phyloP scores from a whole-genome alignment of 1,284 basidiomycete genomes.

The Irpex sp. region DNA sequence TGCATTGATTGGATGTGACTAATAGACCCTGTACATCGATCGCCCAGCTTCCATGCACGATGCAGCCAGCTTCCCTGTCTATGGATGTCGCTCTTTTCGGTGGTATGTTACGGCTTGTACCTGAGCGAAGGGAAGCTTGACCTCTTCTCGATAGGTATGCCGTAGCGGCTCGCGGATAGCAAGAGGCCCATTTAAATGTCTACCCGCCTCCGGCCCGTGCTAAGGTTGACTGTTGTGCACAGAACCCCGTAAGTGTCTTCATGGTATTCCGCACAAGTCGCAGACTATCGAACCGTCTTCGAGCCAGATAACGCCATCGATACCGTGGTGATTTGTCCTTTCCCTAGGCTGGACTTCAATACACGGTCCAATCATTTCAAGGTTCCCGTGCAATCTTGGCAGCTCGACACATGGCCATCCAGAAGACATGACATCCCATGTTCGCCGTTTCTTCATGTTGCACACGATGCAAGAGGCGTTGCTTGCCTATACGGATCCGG shows the following conservation, averaged over 20 bases:
- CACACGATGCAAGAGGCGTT: not conserved
- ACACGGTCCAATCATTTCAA: not conserved
- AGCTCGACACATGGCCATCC: not conserved
- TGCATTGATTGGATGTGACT: not conserved
- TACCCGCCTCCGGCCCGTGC: not conserved
- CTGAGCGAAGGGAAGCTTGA: not conserved
- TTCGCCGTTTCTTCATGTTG: not conserved
- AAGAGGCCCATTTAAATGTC: not conserved
- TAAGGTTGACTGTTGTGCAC: not conserved
- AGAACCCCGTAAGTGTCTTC: not conserved
- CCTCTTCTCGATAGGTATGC: not conserved
- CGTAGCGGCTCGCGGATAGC: too few relatives aligned
- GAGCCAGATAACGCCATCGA: not conserved
- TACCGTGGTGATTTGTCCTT: not conserved
- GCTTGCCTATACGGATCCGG: not conserved
- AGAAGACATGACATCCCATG: not conserved
- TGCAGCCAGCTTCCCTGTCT: not conserved
- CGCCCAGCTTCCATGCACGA: not conserved
- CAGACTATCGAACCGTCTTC: not conserved
- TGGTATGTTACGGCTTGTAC: not conserved
- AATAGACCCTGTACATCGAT: not conserved
- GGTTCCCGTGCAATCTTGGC: not conserved
- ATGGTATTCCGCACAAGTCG: not conserved
- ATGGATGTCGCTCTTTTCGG: not conserved
- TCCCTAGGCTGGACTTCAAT: not conserved